Base-by-base conservation (phyloP, 2,329 filamentous ascomycete species). In the Zelopaecilomyces penicillatus region DNA sequence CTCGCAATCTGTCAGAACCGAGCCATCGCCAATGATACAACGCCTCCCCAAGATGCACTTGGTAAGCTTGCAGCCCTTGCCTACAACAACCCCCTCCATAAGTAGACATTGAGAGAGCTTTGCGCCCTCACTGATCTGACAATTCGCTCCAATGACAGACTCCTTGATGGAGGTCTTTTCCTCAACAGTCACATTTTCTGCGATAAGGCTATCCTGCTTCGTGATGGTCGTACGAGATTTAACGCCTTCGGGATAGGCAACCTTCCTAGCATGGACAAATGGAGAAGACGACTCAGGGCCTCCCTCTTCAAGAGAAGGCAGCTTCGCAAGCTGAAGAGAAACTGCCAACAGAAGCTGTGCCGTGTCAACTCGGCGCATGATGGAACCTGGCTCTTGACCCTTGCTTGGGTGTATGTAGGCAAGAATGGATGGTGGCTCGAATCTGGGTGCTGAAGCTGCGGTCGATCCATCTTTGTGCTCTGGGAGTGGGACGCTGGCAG, bases 131-230 rank as follows among this genome's bases (percentile, higher is more conserved):
- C 83, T 82, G 52, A 98, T 91, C 56, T 86, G 83, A 62, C 88
- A 95, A 55, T 87, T 88, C 4, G 87, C 80, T 3, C 93, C 93
- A 35, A 98, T 80, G 30, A 96, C 87, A 33, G 76, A 85, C 64
- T 95, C 88, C 64, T 95, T 96, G 67, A 98, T 85, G n/a, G 89
- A 85, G 27, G 81, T 83, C 62, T 91, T 91, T 56, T 91, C 87
- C 58, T 91, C 87, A 0, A 97, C 82, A 1, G 82, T 88, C 35
- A 94, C 88, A 57, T 96, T 96, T 46, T 91, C 86, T 1, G 80
- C 91, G 33, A 97, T 78, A 3, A 97, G 74, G 52, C 81, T 87
- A 67, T 96, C 91, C 39, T 79, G 75, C 54, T 83, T 80, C 19
- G 87, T 89, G 45, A 97, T 85, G 4, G 87, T 93, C 39, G 85